A percentile compares a stretch with the other conserved stretches of the same genome.
Evolutionary conservation across 805 yeast species (phyloP).

Genomic region (Wickerhamomyces sydowiorum): DNA sequence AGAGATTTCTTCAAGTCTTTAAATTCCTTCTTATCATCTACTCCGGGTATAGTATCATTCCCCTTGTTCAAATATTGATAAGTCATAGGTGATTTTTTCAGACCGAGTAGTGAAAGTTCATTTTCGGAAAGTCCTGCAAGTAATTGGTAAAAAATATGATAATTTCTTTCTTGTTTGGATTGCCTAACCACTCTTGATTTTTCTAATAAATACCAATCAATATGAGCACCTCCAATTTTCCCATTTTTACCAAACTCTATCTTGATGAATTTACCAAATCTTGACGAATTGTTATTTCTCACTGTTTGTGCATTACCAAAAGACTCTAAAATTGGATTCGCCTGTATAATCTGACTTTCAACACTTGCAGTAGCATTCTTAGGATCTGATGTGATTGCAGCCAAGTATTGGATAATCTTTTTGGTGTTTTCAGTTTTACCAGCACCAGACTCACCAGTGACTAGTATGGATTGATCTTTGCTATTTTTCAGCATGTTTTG

Average conservation of each 20-base stretch:
- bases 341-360: slow-evolving; percentile 82
- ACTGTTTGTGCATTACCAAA: slow-evolving; percentile 97
- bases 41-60: slow-evolving; percentile 55
- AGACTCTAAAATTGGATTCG: slow-evolving; percentile 92
- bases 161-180: slow-evolving; percentile 74
- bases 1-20: slow-evolving; percentile 59
- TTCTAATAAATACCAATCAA: slow-evolving; percentile 91
- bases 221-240: slow-evolving; percentile 78
- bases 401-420: slow-evolving; percentile 85
- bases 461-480: slow-evolving; percentile 83
- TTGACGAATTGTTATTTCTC: slow-evolving; percentile 87
- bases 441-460: slow-evolving; percentile 99
- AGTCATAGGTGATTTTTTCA: slow-evolving; percentile 29
- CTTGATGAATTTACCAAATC: slow-evolving; percentile 94
- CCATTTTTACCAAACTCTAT: slow-evolving; percentile 66
- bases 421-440: slow-evolving; percentile 98
- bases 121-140: slow-evolving; percentile 56
- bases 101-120: slow-evolving; percentile 40
- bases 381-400: slow-evolving; percentile 55
- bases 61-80: slow-evolving; percentile 58
- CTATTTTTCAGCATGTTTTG: slow-evolving; percentile 62
- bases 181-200: slow-evolving; percentile 88
- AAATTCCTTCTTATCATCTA: slow-evolving; percentile 73
- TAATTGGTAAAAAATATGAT: slow-evolving; percentile 89
- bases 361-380: slow-evolving; percentile 29